These are phyloP conservation scores for Spergularia azorica DNA, from an alignment of 179 eudicot genomes.

Conservation along the genomic window DNA sequence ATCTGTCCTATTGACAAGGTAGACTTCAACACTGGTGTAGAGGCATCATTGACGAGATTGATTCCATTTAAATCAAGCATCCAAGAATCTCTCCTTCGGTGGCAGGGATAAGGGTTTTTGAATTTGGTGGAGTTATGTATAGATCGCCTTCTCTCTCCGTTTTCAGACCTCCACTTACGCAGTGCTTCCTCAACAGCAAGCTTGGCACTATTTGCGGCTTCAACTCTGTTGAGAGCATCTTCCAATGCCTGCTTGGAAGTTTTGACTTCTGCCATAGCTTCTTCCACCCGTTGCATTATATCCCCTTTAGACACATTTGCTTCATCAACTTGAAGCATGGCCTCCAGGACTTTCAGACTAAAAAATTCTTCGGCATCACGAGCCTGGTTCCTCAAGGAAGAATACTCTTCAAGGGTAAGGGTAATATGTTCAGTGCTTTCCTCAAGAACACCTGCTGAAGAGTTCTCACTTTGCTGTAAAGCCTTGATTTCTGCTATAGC, in stretches of 20 bases:
- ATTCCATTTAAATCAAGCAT: constrained; percentile 59
- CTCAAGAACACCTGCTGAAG: constrained; percentile 9
- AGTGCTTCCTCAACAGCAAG: constrained; percentile 87
- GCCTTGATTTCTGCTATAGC: constrained; percentile 89
- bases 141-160: constrained; percentile 69
- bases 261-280: constrained; percentile 79
- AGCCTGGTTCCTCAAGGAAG: constrained; percentile 57
- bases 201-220: constrained; percentile 68
- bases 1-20: constrained; percentile 92
- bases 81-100: constrained; percentile 43
- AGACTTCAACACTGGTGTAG: constrained; percentile 54
- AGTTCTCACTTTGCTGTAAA: constrained; percentile 44
- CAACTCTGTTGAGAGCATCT: constrained; percentile 75
- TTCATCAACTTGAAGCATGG: constrained; percentile 59
- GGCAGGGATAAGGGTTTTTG: constrained; percentile 53
- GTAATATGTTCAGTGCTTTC: constrained; percentile 43
- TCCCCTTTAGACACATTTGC: constrained; percentile 58
- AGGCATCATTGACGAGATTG: constrained; percentile 36
- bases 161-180: constrained; percentile 86
- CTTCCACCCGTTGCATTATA: constrained; percentile 67
- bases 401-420: constrained; percentile 70
- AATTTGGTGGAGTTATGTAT: constrained; percentile 62
- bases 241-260: constrained; percentile 67
- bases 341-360: constrained; percentile 44
- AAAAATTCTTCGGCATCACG: constrained; percentile 60